These are phyloP conservation scores for Zanthoxylum bungeanum DNA, from an alignment of 345 rosid genomes.

Conservation along the genomic window DNA sequence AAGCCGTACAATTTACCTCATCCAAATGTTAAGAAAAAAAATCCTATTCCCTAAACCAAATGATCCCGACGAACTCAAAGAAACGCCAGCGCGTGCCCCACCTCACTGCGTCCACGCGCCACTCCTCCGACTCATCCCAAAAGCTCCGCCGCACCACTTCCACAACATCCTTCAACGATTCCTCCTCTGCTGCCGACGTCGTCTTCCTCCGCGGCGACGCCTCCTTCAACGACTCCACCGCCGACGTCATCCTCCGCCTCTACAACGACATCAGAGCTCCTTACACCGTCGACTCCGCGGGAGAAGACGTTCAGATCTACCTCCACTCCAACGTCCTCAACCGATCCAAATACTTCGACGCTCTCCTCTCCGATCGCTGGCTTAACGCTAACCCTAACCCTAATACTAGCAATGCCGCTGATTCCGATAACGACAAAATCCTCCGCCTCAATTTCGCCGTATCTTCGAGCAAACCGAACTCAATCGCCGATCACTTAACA, in stretches of 20 bases:
- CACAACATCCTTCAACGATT: slow-evolving; percentile 8
- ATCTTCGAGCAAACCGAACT: slow-evolving; percentile 15
- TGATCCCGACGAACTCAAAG: slow-evolving; percentile 27
- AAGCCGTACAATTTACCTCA: not conserved
- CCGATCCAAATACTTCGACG: slow-evolving; percentile 58
- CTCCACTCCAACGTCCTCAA: slow-evolving; percentile 55
- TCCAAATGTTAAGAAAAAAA: not conserved
- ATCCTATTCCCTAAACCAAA: not conserved
- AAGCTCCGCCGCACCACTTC: slow-evolving; percentile 41
- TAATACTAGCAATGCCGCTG: not conserved
- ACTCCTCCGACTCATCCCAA: slow-evolving; percentile 26
- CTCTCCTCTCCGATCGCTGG: slow-evolving; percentile 69
- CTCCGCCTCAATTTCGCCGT: slow-evolving; percentile 31
- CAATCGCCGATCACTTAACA: slow-evolving; percentile 34
- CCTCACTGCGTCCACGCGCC: slow-evolving; percentile 23
- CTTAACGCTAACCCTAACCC: slow-evolving; percentile 11
- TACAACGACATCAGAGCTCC: slow-evolving; percentile 22
- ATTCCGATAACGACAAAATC: not conserved
- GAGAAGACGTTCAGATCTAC: slow-evolving; percentile 43
- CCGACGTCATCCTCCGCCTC: slow-evolving; percentile 49
- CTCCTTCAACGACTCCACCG: slow-evolving; percentile 45
- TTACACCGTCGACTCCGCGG: slow-evolving; percentile 14
- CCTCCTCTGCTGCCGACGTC: not conserved
- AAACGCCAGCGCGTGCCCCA: slow-evolving; percentile 39
- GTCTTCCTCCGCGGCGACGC: not conserved